phyloP scores from a whole-genome alignment of 441 rosid species.

The Gossypium aridum region DNA sequence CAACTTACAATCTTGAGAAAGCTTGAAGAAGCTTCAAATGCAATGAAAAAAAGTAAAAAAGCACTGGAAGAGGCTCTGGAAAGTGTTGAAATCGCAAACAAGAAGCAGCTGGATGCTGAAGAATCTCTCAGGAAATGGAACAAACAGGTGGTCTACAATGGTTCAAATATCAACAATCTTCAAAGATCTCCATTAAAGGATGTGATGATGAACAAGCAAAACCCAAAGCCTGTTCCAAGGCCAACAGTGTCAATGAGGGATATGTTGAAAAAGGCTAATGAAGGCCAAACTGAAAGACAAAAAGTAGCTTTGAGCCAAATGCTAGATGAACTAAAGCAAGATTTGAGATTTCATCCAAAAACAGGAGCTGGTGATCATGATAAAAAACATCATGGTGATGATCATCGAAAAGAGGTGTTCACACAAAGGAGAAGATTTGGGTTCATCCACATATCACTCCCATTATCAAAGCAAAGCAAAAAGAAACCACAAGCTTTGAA shows the following conservation, averaged over 20 bases:
- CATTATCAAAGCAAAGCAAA: conserved; percentile 67
- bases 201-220: conserved; percentile 22
- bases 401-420: conserved; percentile 41
- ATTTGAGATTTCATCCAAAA: conserved; percentile 40
- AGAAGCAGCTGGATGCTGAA: conserved; percentile 66
- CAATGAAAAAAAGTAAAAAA: conserved; percentile 61
- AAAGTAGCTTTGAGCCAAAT: conserved; percentile 77
- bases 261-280: conserved; percentile 46
- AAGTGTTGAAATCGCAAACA: conserved; percentile 66
- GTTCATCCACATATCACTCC: conserved; percentile 80
- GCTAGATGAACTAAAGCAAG: conserved; percentile 74
- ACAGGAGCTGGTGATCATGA: conserved; percentile 18
- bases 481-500: conserved; percentile 47
- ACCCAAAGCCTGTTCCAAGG: conserved; percentile 45
- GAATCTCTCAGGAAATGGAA: conserved; percentile 68
- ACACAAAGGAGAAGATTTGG: conserved; percentile 83
- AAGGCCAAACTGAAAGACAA: conserved; percentile 30
- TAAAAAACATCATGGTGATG: conserved; percentile 21
- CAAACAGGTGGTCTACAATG: conserved; percentile 28
- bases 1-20: conserved; percentile 49
- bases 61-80: conserved; percentile 67
- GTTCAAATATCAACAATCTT: conserved; percentile 29
- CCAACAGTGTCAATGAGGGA: conserved; percentile 86
- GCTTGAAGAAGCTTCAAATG: conserved; percentile 69
- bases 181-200: conserved; percentile 38